These are phyloP conservation scores for Eucalyptus decipiens DNA, from an alignment of 345 rosid species.

Conservation along the genomic window DNA sequence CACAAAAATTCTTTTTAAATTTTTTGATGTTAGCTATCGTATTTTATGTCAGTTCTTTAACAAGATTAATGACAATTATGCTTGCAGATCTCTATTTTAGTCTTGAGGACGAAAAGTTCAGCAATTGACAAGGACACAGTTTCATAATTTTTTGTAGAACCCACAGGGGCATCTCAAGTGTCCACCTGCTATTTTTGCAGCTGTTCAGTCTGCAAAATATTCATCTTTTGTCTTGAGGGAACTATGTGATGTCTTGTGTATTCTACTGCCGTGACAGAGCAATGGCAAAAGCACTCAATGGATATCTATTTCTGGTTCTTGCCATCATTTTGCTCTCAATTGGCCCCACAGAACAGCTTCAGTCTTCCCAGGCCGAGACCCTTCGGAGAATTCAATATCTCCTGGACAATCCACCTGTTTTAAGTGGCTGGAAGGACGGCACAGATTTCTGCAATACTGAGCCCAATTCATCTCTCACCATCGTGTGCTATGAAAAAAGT, in stretches of 20 bases:
- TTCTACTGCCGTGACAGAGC: not conserved
- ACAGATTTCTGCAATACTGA: conserved; percentile 80
- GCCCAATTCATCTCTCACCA: conserved; percentile 50
- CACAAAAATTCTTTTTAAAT: not conserved
- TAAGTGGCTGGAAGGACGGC: conserved; percentile 56
- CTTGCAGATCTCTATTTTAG: not conserved
- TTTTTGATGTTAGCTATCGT: not conserved
- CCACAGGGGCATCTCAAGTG: not conserved
- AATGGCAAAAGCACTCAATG: conserved; percentile 30
- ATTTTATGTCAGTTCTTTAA: not conserved
- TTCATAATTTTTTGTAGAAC: not conserved
- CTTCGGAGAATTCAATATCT: conserved; percentile 60
- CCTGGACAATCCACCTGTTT: conserved; percentile 47
- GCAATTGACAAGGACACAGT: not conserved
- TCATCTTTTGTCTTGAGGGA: not conserved
- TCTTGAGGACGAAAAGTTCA: not conserved
- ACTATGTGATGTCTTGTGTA: not conserved
- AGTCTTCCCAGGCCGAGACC: conserved; percentile 63
- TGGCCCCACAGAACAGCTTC: conserved; percentile 44
- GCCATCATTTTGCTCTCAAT: conserved; percentile 19
- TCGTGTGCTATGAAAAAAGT: conserved; percentile 73
- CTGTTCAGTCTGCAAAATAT: not conserved
- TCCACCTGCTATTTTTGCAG: not conserved
- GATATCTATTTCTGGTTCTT: conserved; percentile 15
- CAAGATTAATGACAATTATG: not conserved